Base-by-base conservation (phyloP, 306 rosid genomes). In the Elaeagnus macrophylla region DNA sequence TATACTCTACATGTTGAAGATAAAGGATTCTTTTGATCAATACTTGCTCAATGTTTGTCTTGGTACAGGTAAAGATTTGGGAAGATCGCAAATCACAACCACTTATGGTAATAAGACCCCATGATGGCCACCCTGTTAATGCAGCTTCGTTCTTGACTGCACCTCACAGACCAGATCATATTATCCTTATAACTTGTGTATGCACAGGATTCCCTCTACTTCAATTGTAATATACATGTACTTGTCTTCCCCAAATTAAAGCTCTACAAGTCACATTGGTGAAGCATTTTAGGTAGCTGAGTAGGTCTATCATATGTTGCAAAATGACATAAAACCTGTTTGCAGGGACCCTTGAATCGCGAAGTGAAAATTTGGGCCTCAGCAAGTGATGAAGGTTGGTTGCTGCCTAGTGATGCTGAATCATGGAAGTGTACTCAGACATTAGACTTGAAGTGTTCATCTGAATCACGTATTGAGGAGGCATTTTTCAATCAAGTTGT, bases 401-500 rank as follows among this genome's bases (percentile, higher is more conserved):
- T 93, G 51, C 94, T 93, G 57, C 90, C 96, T 18, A 78, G 96
- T 45, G 94, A 84, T 60, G 70, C 78, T 44, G 95, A 88, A 60
- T 77, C 84, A 53, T 88, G 99, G 99, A 88, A 85, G 65, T 84
- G 95, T 72, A 84, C 83, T 53, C 95, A 93, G 72, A 81, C 86
- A 10, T 68, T 88, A 71, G 95, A 88, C 59, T 72, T 93, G 67
- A 93, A 74, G 77, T 88, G 99, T 75, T 84, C 95, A 41, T 72
- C 94, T 64, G 85, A 77, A 71, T 76, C 78, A 42, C 72, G 73
- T 57, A 74, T 73, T 48, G 94, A 81, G 77, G 96, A 81, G 52
- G 94, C 96, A 48, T 88, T 93, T 76, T 93, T 93, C 66, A 93
- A 93, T 74, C 99, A 93, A 81, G 88, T 93, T 57, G 86, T 75